phyloP scores from a whole-genome alignment of 192 early-diverging fungal species.

The Funneliformis mosseae region DNA sequence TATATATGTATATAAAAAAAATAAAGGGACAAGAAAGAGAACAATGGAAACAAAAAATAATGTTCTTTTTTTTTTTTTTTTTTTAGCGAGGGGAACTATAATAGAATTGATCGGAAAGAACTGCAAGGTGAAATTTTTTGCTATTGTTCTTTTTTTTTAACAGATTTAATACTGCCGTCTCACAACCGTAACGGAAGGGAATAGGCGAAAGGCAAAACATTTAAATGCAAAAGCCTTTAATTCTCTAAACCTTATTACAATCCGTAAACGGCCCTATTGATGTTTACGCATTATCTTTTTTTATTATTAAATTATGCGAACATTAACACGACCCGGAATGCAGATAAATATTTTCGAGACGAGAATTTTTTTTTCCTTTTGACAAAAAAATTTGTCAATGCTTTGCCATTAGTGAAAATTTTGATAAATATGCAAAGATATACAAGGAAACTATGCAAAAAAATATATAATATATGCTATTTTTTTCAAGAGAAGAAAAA shows the following conservation, averaged over 20 bases:
- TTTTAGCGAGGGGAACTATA: neutral
- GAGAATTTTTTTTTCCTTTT: slow-evolving; percentile 16
- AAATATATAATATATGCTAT: neutral
- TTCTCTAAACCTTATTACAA: neutral
- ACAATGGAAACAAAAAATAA: neutral
- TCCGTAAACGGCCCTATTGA: slow-evolving; percentile 11
- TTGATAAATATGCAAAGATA: neutral
- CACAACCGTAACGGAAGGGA: slow-evolving; percentile 9
- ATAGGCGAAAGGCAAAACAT: slow-evolving; percentile 3
- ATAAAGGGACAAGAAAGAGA: neutral
- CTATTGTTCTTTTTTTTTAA: neutral
- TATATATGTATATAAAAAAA: neutral
- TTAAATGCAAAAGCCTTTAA: slow-evolving; percentile 3
- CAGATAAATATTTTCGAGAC: slow-evolving; percentile 21
- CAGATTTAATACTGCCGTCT: neutral
- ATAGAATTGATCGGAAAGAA: neutral
- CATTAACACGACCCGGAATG: slow-evolving; percentile 9
- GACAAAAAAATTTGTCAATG: slow-evolving; percentile 7
- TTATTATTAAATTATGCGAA: slow-evolving; percentile 15
- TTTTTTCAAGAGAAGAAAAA: neutral
- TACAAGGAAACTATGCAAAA: neutral
- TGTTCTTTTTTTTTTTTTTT: neutral
- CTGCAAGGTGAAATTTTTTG: neutral
- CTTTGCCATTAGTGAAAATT: slow-evolving; percentile 6
- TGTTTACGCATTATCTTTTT: slow-evolving; percentile 17